Base-by-base conservation (phyloP, 2,329 filamentous ascomycete genomes). In the Diaporthe velutina region DNA sequence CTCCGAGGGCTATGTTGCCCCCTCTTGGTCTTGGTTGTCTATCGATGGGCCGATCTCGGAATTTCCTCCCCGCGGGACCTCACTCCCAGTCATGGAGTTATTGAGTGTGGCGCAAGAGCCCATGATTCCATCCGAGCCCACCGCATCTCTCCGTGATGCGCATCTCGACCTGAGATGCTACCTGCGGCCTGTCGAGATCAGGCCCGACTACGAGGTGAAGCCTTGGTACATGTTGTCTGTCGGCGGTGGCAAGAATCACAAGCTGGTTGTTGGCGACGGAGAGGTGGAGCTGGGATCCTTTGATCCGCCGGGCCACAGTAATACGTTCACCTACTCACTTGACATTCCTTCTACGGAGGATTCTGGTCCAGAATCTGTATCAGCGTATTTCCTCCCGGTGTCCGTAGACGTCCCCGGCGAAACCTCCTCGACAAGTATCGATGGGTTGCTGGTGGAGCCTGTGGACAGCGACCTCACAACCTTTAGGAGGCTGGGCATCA, bases 161-260 rank as follows among this genome's bases (percentile, higher is more conserved):
- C 40, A 35, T 19, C 22, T 68, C 8, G 25, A 54, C n/a, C 64
- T 68, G 30, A 35, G 64, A 19, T 54, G 64, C 33, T 68, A 68
- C 45, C 19, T 68, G 25, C 45, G 64, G 10, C 64, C 45, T 6
- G 25, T 54, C 22, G 45, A 54, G 64, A 52, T 68, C 12, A 35
- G 13, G 40, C 64, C 48, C 8, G 64, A 68, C 45, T 38, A 68
- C 8, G 33, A 68, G 33, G 50, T 6, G 22, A 68, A 68, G 13
- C 64, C 66, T 12, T 68, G 66, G 66, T 55, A 68, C 38, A 40
- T 68, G 66, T 0, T 68, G 66, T 48, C 66, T 7, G 25, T 68
- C 10, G 66, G 66, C 10, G 66, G 66, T 6, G 66, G 48, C 33
- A 68, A 68, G 15, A 6, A 55, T 5, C 33, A 68, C 10, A 40